Evolutionary conservation across 2,329 filamentous ascomycete genomes (phyloP).

Genomic region (Fusarium sp.): DNA sequence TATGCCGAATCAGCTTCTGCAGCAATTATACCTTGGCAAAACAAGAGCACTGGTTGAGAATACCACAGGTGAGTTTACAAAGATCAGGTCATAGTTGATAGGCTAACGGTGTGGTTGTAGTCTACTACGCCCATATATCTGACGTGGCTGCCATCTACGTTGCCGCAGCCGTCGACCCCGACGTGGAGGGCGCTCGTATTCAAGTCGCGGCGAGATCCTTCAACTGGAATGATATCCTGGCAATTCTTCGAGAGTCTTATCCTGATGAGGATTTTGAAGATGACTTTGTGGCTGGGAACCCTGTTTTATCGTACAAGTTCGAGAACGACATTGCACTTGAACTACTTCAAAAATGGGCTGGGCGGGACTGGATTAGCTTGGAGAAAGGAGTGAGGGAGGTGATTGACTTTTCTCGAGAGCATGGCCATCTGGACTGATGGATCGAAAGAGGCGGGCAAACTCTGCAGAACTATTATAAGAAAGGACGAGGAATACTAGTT

Average conservation of each 20-base stretch:
- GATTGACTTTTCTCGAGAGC: constrained; percentile 15
- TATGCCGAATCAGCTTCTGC: constrained; percentile 32
- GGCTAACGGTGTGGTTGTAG: constrained; percentile 8
- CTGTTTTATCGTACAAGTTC: constrained; percentile 23
- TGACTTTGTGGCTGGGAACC: constrained; percentile 25
- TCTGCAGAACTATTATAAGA: neutral
- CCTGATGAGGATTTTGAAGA: constrained; percentile 19
- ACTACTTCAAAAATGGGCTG: constrained; percentile 36
- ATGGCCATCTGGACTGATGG: constrained; percentile 9
- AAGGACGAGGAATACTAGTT: too few relatives aligned
- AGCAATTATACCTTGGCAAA: constrained; percentile 37
- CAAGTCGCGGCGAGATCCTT: constrained; percentile 16
- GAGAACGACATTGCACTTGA: constrained; percentile 29
- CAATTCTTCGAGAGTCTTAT: constrained; percentile 23
- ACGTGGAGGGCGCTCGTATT: constrained; percentile 23
- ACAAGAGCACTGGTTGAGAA: constrained; percentile 1
- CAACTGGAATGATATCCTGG: constrained; percentile 37
- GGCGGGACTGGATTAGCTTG: constrained; percentile 26
- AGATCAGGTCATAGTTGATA: rapidly evolving
- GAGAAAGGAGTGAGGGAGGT: constrained; percentile 22
- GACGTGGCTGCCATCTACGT: constrained; percentile 34
- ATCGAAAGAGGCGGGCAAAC: rapidly evolving
- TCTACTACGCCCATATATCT: constrained; percentile 38
- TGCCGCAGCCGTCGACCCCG: constrained; percentile 29
- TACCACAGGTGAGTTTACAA: constrained; percentile 16